phyloP scores from a whole-genome alignment of 2,329 filamentous ascomycete genomes.

The Neofusicoccum cordaticola region DNA sequence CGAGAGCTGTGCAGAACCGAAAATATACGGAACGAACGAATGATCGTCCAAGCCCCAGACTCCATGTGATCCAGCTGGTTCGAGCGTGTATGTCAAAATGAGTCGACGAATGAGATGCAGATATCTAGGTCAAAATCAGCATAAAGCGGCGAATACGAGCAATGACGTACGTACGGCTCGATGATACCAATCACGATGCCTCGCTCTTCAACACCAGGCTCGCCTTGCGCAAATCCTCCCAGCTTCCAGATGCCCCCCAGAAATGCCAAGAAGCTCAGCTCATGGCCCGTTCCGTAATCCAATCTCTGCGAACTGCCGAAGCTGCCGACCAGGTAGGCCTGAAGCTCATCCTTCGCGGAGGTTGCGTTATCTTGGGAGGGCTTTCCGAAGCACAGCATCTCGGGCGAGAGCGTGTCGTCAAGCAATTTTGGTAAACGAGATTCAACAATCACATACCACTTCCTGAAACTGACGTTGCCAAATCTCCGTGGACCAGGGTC shows the following conservation, averaged over 20 bases:
- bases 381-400: conserved; percentile 41
- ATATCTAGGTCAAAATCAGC: conserved; percentile 55
- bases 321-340: conserved; percentile 74
- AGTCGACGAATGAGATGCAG: conserved; percentile 75
- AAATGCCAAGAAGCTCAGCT: conserved; percentile 92
- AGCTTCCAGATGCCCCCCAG: conserved; percentile 89
- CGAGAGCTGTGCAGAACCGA: conserved; percentile 86
- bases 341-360: conserved; percentile 65
- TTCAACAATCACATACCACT: conserved; percentile 72
- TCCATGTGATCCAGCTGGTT: conserved; percentile 92
- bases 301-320: conserved; percentile 87
- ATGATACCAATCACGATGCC: conserved; percentile 78
- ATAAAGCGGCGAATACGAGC: not conserved
- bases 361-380: conserved; percentile 29
- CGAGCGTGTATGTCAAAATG: conserved; percentile 86
- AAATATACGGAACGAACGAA: conserved; percentile 89
- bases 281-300: conserved; percentile 95
- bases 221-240: conserved; percentile 66
- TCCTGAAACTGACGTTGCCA: conserved; percentile 86
- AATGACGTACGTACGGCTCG: conserved; percentile 64
- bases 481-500: conserved; percentile 84
- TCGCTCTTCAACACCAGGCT: conserved; percentile 62
- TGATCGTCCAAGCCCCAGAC: conserved; percentile 99
- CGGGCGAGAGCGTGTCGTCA: conserved; percentile 52
- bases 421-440: conserved; percentile 58